Evolutionary conservation across 495 filamentous ascomycete genomes (phyloP).

Genomic region (Lasiosphaeris hirsuta): DNA sequence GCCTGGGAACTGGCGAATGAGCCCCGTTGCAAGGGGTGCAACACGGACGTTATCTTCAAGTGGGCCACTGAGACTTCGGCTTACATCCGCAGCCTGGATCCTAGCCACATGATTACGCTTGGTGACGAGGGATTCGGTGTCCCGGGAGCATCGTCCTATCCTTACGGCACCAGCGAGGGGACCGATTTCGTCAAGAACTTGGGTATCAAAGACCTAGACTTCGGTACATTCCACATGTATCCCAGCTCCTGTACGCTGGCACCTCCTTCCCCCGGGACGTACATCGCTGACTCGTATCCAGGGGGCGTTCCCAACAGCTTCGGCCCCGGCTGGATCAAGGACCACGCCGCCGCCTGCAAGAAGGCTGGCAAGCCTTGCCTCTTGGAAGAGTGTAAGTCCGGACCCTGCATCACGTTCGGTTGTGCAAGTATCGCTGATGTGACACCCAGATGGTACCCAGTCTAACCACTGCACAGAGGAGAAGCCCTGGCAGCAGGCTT

Average conservation of each 20-base stretch:
- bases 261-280: neutral
- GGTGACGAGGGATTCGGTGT: slow-evolving; percentile 57
- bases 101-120: slow-evolving; percentile 63
- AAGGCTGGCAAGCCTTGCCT: slow-evolving; percentile 59
- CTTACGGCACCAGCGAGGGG: slow-evolving; percentile 54
- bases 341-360: slow-evolving; percentile 53
- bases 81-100: slow-evolving; percentile 63
- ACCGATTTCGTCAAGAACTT: slow-evolving; percentile 58
- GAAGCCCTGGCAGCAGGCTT: slow-evolving; percentile 53
- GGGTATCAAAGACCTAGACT: slow-evolving; percentile 50
- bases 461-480: slow-evolving; percentile 42
- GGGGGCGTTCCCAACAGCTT: slow-evolving; percentile 39
- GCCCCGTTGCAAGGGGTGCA: slow-evolving; percentile 62
- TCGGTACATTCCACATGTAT: slow-evolving; percentile 64
- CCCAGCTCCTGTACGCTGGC: slow-evolving; percentile 41
- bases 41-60: slow-evolving; percentile 52
- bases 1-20: slow-evolving; percentile 74
- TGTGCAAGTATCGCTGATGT: slow-evolving; percentile 12
- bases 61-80: slow-evolving; percentile 59
- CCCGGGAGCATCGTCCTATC: slow-evolving; percentile 48
- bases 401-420: neutral
- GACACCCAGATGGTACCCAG: slow-evolving; percentile 41
- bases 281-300: slow-evolving; percentile 15
- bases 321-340: slow-evolving; percentile 54
- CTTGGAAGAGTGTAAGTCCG: slow-evolving; percentile 53